Conservation (phyloP, 305 asterid genomes). For the Stenogyne calaminthoides region DNA sequence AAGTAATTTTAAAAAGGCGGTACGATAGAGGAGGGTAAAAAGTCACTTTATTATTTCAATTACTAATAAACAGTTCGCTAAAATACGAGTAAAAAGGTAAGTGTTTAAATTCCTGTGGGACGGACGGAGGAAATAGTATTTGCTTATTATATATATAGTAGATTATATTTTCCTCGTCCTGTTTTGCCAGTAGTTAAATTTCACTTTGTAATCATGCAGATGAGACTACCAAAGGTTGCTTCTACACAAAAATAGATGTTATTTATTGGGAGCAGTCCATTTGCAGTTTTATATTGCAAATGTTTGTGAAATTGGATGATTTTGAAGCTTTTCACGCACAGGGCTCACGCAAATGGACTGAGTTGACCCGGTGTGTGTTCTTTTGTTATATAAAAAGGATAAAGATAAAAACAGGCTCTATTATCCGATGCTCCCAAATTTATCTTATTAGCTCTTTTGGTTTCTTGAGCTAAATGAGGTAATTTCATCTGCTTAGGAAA, state of each 20-base stretch:
- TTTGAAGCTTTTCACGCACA: constrained; percentile 2
- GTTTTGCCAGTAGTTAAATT: background rate
- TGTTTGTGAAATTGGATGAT: background rate
- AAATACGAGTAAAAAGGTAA: too few species aligned
- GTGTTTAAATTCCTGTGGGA: too few species aligned
- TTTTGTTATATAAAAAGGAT: background rate
- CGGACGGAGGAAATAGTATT: too few species aligned
- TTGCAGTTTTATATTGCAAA: background rate
- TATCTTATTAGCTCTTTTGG: background rate
- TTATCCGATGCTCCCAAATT: background rate
- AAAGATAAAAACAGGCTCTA: background rate
- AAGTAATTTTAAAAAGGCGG: too few species aligned
- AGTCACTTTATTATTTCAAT: too few species aligned
- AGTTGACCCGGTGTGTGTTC: background rate
- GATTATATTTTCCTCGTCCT: background rate
- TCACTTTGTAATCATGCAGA: constrained; percentile 49
- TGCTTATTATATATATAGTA: too few species aligned
- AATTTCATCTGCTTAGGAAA: background rate
- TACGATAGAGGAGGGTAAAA: too few species aligned
- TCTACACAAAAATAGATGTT: constrained; percentile 13
- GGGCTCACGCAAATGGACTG: background rate
- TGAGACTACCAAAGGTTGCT: constrained; percentile 70
- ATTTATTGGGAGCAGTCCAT: background rate
- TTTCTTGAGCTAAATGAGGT: background rate
- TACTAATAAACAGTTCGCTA: too few species aligned